These are phyloP conservation scores for Paxillus rubicundulus DNA, from an alignment of 768 basidiomycete species.

Conservation along the genomic window DNA sequence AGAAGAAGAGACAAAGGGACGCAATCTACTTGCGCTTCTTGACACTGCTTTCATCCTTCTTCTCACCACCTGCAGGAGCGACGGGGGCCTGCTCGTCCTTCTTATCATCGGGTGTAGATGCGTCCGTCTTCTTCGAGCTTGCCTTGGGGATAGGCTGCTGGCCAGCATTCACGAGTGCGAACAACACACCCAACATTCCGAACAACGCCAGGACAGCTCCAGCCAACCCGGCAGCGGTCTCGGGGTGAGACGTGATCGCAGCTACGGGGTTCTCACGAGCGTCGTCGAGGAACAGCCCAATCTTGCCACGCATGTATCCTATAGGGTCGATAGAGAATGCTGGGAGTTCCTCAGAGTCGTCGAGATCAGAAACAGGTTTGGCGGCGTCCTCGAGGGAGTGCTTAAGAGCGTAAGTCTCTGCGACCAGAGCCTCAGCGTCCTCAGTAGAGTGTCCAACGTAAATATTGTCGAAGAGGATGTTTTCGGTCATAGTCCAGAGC, in stretches of 20 bases:
- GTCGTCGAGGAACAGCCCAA: slow-evolving; percentile 75
- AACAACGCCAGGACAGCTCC: slow-evolving; percentile 77
- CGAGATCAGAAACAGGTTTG: slow-evolving; percentile 45
- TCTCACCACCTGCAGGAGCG: slow-evolving; percentile 68
- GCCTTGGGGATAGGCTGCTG: slow-evolving; percentile 73
- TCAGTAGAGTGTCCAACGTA: slow-evolving; percentile 88
- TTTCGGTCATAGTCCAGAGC: slow-evolving; percentile 99
- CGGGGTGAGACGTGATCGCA: slow-evolving; percentile 87
- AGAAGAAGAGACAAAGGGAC: neutral
- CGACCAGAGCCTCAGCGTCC: slow-evolving; percentile 80
- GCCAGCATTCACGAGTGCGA: slow-evolving; percentile 73
- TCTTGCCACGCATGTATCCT: slow-evolving; percentile 75
- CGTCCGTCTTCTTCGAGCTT: slow-evolving; percentile 71
- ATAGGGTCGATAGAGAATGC: slow-evolving; percentile 73
- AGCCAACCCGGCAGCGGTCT: slow-evolving; percentile 76
- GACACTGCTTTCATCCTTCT: slow-evolving; percentile 62
- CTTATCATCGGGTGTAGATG: slow-evolving; percentile 61
- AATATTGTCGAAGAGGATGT: slow-evolving; percentile 91
- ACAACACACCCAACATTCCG: slow-evolving; percentile 77
- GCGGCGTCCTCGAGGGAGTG: slow-evolving; percentile 69
- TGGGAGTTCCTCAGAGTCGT: slow-evolving; percentile 40
- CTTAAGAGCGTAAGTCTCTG: slow-evolving; percentile 91
- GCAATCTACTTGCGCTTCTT: slow-evolving; percentile 71
- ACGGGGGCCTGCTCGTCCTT: slow-evolving; percentile 64
- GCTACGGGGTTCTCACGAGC: slow-evolving; percentile 71